Evolutionary conservation across 2,329 filamentous ascomycete species (phyloP), one percentile per base, ranked within the genome.

Genomic region (Scopulariopsis brevicaulis): DNA sequence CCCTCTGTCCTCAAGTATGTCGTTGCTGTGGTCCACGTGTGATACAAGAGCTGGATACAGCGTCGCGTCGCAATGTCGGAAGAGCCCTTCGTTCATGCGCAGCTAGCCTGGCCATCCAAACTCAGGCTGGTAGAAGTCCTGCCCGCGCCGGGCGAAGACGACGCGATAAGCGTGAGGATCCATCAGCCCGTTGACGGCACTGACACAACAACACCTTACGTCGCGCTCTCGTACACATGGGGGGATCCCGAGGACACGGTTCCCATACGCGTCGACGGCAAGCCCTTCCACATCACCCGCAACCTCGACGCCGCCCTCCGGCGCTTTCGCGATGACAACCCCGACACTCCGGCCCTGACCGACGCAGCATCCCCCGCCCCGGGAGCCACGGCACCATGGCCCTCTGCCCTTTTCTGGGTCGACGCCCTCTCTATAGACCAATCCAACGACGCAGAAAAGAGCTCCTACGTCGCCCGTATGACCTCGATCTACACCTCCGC

Each of bases 171-270:
- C 40, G 56, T 35, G n/a, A 48, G 50, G 10, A 12, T 58, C 22
- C 51, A 28, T 22, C 58, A 55, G 12, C 35, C 52, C 22, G 46
- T 59, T 12, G 52, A 32, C 24, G 25, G 35, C 48, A 37, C 43
- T 11, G 60, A 55, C 11, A 56, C 57, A 10, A 20, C 40, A 14
- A 25, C 50, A 15, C 56, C 56, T 32, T 68, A 68, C 24, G 59
- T 56, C 12, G 65, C 66, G 6, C 51, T 69, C 0, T 68, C 65
- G 3, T 69, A 69, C 24, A 64, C 65, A 1, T 68, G 67, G 65
- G 66, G 64, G 1, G 65, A 61, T 24, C 57, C 60, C 3, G 35
- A 62, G 37, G 58, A 60, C 22, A 54, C 59, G 15, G 59, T 60
- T 48, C 55, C 63, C 5, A 61, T 67, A 25, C 32, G 56, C 4